Evolutionary conservation across 495 filamentous ascomycete genomes (phyloP).

Genomic region (Mytilinidion resinicola): DNA sequence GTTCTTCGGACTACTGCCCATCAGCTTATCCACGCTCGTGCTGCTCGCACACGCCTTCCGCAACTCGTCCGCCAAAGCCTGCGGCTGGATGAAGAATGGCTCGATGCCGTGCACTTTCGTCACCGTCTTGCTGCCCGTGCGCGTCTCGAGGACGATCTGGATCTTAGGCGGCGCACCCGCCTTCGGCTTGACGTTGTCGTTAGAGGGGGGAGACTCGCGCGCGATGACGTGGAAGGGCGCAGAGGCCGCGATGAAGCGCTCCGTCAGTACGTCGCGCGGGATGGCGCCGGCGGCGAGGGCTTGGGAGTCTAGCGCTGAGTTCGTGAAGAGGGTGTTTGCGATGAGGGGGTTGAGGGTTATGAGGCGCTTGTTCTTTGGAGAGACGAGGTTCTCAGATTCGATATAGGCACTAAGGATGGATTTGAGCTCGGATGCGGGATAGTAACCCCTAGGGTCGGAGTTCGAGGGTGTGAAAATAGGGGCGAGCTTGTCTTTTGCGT

Average conservation of each 20-base stretch:
- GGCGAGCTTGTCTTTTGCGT: constrained; percentile 50
- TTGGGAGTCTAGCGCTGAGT: constrained; percentile 47
- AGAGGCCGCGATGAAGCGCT: constrained; percentile 50
- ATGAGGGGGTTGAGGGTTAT: constrained; percentile 59
- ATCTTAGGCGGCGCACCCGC: constrained; percentile 56
- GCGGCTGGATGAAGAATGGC: constrained; percentile 55
- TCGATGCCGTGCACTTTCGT: constrained; percentile 61
- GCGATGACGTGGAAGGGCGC: constrained; percentile 54
- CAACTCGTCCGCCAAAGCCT: constrained; percentile 59
- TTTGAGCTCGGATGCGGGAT: constrained; percentile 49
- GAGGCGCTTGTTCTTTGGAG: constrained; percentile 55
- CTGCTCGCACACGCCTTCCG: constrained; percentile 66
- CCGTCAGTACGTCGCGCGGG: constrained; percentile 57
- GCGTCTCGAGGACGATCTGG: constrained; percentile 53
- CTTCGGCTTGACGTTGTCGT: constrained; percentile 53
- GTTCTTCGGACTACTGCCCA: constrained; percentile 53
- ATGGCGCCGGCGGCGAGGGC: constrained; percentile 53
- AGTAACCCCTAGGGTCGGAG: constrained; percentile 44
- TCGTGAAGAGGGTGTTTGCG: constrained; percentile 53
- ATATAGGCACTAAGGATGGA: constrained; percentile 48
- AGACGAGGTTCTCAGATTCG: constrained; percentile 44
- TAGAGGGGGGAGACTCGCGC: constrained; percentile 25
- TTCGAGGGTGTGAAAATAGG: constrained; percentile 50
- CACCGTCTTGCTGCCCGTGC: constrained; percentile 62
- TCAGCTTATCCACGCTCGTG: constrained; percentile 58